Percentiles rank a stretch among this genome's conserved stretches.
Conservation (phyloP, 371 early-diverging fungal genomes). For the Mortierella sp. region DNA sequence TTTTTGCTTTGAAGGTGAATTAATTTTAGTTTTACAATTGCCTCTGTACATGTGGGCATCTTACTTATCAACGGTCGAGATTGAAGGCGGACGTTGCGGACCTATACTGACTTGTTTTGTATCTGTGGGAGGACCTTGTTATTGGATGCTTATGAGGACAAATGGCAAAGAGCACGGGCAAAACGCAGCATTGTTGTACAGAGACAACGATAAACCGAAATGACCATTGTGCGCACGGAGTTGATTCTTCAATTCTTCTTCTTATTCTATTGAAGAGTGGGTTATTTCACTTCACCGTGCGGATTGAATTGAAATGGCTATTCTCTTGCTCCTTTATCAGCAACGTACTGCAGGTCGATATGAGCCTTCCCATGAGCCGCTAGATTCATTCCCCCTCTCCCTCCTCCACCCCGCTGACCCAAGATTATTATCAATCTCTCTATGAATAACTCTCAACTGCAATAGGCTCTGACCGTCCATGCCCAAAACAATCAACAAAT, state of each 20-base stretch:
- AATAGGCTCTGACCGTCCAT: conserved; percentile 29
- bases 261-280: conserved; percentile 16
- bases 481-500: conserved; percentile 25
- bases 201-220: not conserved
- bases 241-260: not conserved
- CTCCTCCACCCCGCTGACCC: not conserved
- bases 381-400: not conserved
- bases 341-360: conserved; percentile 1
- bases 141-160: conserved; percentile 3
- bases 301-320: conserved; percentile 16
- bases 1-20: not conserved
- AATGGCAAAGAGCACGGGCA: conserved; percentile 1
- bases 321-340: not conserved
- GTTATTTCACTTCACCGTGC: conserved; percentile 15
- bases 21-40: conserved; percentile 6
- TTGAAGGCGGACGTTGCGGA: conserved; percentile 2
- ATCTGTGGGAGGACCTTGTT: not conserved
- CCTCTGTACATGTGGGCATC: conserved; percentile 1
- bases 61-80: conserved; percentile 1
- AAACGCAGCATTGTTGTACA: not conserved
- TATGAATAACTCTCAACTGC: not conserved
- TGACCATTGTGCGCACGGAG: not conserved
- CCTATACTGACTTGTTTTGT: conserved; percentile 10
- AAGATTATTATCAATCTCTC: conserved; percentile 6
- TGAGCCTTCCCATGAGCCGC: conserved; percentile 13